These are phyloP conservation scores for Paulownia fortunei DNA, from an alignment of 257 asterid species.

Conservation along the genomic window DNA sequence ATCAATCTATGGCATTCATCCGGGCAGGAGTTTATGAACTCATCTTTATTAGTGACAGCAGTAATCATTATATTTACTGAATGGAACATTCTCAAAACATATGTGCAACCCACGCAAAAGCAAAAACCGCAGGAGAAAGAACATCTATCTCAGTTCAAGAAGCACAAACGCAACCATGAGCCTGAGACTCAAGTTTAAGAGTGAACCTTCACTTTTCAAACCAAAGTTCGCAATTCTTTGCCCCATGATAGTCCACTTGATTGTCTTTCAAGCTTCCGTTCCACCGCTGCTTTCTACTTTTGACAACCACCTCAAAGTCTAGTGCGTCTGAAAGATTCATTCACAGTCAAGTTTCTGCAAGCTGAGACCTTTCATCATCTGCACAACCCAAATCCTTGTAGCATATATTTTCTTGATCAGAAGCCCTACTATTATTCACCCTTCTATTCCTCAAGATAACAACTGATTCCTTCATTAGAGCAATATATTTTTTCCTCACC, in stretches of 20 bases:
- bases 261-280: background rate
- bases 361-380: constrained; percentile 40
- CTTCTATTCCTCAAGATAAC: constrained; percentile 57
- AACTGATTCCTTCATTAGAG: constrained; percentile 72
- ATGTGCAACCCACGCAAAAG: too few relatives aligned
- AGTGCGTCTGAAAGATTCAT: background rate
- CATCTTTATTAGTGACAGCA: too few relatives aligned
- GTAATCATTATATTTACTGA: too few relatives aligned
- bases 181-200: background rate
- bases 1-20: too few relatives aligned
- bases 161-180: background rate
- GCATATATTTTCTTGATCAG: constrained; percentile 28
- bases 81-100: too few relatives aligned
- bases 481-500: constrained; percentile 71
- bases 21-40: too few relatives aligned
- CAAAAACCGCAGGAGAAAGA: too few relatives aligned
- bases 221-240: background rate
- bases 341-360: constrained; percentile 21
- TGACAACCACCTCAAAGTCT: background rate
- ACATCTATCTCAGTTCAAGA: background rate
- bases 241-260: background rate
- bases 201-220: background rate
- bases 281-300: background rate
- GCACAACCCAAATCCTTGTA: constrained; percentile 43
- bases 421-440: constrained; percentile 31